These are phyloP conservation scores for Platismatia glauca DNA, from an alignment of 495 filamentous ascomycete genomes.

Conservation along the genomic window DNA sequence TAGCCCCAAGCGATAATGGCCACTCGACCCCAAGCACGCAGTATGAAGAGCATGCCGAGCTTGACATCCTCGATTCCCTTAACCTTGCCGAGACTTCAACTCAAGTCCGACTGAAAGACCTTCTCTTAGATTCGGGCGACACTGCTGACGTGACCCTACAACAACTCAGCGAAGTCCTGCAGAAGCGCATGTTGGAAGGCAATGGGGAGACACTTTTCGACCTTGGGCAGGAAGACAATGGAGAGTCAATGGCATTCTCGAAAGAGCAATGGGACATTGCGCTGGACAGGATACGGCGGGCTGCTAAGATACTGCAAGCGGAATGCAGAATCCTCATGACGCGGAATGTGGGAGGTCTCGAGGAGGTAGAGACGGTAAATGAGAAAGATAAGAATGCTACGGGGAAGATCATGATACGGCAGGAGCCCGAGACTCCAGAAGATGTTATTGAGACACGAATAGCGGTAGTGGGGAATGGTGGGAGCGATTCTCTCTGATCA, in stretches of 20 bases:
- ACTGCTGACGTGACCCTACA: constrained; percentile 52
- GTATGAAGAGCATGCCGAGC: constrained; percentile 73
- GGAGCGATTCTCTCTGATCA: constrained; percentile 6
- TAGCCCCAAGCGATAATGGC: constrained; percentile 36
- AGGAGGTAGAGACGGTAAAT: constrained; percentile 52
- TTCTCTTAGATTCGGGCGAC: constrained; percentile 57
- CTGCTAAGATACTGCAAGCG: constrained; percentile 56
- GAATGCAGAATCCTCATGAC: constrained; percentile 76
- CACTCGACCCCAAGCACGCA: constrained; percentile 35
- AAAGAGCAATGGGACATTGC: constrained; percentile 74
- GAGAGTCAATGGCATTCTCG: constrained; percentile 78
- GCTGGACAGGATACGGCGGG: constrained; percentile 54
- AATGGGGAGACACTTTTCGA: constrained; percentile 90
- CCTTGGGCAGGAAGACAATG: constrained; percentile 83
- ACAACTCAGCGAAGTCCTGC: constrained; percentile 52
- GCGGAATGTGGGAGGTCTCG: constrained; percentile 74
- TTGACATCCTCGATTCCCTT: constrained; percentile 84
- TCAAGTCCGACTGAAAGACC: constrained; percentile 60
- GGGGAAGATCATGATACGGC: constrained; percentile 78
- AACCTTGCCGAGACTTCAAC: constrained; percentile 69
- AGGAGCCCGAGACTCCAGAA: constrained; percentile 62
- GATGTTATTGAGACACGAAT: constrained; percentile 93
- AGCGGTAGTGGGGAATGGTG: constrained; percentile 89
- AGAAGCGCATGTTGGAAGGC: constrained; percentile 68
- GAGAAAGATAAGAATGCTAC: constrained; percentile 62